These are phyloP conservation scores for Mimosa bimucronata DNA, from an alignment of 306 rosid species.

Conservation along the genomic window DNA sequence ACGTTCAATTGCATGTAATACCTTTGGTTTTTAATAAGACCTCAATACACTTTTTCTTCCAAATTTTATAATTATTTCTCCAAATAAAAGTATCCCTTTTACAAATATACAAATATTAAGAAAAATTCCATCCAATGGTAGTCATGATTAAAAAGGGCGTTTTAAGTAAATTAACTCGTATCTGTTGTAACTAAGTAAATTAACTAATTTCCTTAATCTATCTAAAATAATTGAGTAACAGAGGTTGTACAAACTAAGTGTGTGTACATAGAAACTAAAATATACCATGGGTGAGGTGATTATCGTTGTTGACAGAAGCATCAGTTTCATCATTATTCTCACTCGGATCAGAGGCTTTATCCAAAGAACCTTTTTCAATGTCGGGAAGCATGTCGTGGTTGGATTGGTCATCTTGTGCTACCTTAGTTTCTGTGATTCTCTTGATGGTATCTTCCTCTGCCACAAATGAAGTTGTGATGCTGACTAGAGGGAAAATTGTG, in stretches of 20 bases:
- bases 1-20: not conserved
- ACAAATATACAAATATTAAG: too few relatives aligned
- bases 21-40: too few relatives aligned
- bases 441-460: conserved; percentile 89
- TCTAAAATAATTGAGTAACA: too few relatives aligned
- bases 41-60: too few relatives aligned
- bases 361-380: conserved; percentile 44
- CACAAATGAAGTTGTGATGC: conserved; percentile 94
- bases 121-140: too few relatives aligned
- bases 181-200: too few relatives aligned
- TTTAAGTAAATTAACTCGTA: too few relatives aligned
- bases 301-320: not conserved
- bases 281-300: not conserved
- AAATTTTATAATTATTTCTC: too few relatives aligned
- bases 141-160: too few relatives aligned
- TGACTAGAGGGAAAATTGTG: conserved; percentile 90
- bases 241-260: not conserved
- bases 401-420: not conserved
- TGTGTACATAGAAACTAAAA: not conserved
- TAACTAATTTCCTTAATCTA: too few relatives aligned
- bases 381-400: not conserved
- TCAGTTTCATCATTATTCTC: not conserved
- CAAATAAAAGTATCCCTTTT: too few relatives aligned
- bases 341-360: not conserved
- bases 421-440: conserved; percentile 29